Conservation (phyloP, 106 monocot genomes). For the Dendrobium chrysotoxum region DNA sequence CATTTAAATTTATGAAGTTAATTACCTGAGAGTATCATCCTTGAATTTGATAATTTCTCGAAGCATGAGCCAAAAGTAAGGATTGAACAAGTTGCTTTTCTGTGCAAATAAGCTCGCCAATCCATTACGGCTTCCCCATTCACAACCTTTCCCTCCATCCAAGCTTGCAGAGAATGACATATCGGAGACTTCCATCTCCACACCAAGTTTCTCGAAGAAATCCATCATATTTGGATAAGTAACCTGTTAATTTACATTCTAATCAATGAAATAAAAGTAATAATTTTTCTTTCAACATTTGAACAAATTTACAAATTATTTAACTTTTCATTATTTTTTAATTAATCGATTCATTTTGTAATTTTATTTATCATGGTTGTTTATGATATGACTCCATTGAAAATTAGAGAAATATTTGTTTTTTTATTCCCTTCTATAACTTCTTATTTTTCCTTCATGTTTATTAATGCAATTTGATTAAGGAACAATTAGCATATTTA, state of each 20-base stretch:
- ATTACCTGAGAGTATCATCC: constrained; percentile 48
- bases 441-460: no score
- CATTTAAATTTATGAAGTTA: no score
- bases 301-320: not conserved
- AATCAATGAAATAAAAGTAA: not conserved
- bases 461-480: no score
- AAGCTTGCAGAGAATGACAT: constrained; percentile 92
- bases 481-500: no score
- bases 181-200: constrained; percentile 80
- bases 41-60: constrained; percentile 70
- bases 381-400: no score
- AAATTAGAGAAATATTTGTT: no score
- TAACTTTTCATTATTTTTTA: no score
- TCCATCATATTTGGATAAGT: constrained; percentile 95
- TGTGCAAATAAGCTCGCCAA: constrained; percentile 64
- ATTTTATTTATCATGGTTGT: no score
- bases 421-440: no score
- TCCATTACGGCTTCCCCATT: constrained; percentile 90
- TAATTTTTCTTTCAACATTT: not conserved
- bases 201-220: constrained; percentile 54
- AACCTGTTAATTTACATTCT: constrained; percentile 33
- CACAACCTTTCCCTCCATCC: constrained; percentile 57
- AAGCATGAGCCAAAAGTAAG: constrained; percentile 71
- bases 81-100: constrained; percentile 68
- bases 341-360: no score